Base-by-base conservation (phyloP, 805 yeast genomes). In the Candida nemodendra region DNA sequence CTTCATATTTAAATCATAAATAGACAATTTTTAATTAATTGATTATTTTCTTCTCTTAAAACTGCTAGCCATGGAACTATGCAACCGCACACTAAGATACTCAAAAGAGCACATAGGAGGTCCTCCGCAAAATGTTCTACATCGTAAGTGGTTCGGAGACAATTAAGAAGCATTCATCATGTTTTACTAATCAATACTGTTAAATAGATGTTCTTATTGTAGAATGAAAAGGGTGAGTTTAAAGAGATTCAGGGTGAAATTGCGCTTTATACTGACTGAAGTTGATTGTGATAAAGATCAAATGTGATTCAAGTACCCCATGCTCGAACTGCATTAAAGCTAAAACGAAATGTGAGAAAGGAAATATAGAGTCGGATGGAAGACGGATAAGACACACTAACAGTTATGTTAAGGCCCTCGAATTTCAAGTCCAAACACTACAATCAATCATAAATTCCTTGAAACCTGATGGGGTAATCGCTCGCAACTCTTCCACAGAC, bases 381-480 rank as follows among this genome's bases (percentile, higher is more conserved):
- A 29, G 32, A 17, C 32, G 32, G n/a, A 29, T 29, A 14, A 29
- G 32, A 29, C 32, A 29, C 32, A 29, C 32, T 17, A 29, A 29
- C 32, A 29, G 32, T 17, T 29, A 29, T 29, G 32, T 29, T 8
- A 29, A 12, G 19, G 32, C 32, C 8, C 32, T 29, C 16, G 32
- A 29, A n/a, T 29, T 29, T 16, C 32, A 29, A 29, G 32, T 29
- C 18, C 32, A 29, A 12, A 29, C 32, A 8, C 19, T 29, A 15
- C 32, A 29, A 17, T 13, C 16, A 17, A 29, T 29, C 32, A 29
- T 29, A 15, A 29, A 29, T 17, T 29, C 32, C 12, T 16, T 29
- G 19, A 29, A 12, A 29, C 19, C 32, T 15, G 18, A 29, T 15
- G 18, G 18, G 7, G 18, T 29, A 12, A 17, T 17, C 16, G 32